Base-by-base conservation (phyloP, 768 basidiomycete species). In the Lactifluus rugatus region DNA sequence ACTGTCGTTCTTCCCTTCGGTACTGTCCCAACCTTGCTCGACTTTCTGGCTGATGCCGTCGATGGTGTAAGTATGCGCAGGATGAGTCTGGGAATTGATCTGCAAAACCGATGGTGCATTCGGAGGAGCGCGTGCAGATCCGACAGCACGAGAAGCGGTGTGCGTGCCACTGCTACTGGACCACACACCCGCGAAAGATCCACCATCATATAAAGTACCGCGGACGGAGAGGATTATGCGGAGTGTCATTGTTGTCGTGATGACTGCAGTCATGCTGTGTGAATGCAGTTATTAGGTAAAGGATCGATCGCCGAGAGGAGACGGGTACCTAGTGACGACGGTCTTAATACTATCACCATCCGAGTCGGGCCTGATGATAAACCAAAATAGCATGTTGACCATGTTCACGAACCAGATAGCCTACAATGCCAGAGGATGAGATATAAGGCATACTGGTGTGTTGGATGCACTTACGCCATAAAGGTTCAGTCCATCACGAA, bases 211-310 rank as follows among this genome's bases (percentile, higher is more conserved):
- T 69, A 91, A 86, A 25, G 81, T 69, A n/a, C 89, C 89, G 54
- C 87, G 83, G 51, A 92, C 84, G 61, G 81, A 79, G 65, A 93
- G 85, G 62, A 93, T 77, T 75, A 93, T 89, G 64, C 89, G 88
- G 67, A 91, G 83, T 32, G 83, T 81, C 90, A 92, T 92, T 17
- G 89, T 89, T 41, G 87, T 84, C 28, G 90, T 92, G 59, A 92
- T 81, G 34, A 91, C 89, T 10, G 86, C 88, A 1, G 90, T 80
- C 86, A 93, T 91, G 73, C 81, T 79, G 53, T 3, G 26, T n/a
- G 26, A 25, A 56, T 19, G 41, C n/a, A n/a, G n/a, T 17, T 13
- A 13, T n/a, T 37, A 44, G 28, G 47, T 48, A 47, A 14, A 11
- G 16, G 26, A 48, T 25, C 31, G 41, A 26, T 47, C 13, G 21